These are phyloP conservation scores for Fraxinus albicans DNA, from an alignment of 305 asterid genomes.

Conservation along the genomic window DNA sequence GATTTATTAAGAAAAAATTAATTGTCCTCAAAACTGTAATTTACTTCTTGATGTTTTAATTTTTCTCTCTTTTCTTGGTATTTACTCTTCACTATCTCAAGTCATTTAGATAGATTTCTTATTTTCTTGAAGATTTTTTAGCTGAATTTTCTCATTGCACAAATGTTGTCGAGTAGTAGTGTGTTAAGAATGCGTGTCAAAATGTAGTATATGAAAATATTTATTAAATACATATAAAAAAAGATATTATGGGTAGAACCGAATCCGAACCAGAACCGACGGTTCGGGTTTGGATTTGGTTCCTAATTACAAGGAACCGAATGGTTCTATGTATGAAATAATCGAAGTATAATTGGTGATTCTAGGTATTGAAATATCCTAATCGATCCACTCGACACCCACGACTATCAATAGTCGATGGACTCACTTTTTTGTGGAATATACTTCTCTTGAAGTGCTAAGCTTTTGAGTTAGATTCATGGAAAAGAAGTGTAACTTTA, in stretches of 20 bases:
- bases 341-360: background rate
- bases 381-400: background rate
- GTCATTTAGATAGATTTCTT: background rate
- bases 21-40: background rate
- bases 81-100: background rate
- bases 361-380: background rate
- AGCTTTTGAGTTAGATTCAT: constrained; percentile 5
- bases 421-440: background rate
- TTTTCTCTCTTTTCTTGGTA: background rate
- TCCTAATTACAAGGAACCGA: background rate
- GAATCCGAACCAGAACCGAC: background rate
- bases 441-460: background rate
- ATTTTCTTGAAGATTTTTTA: background rate
- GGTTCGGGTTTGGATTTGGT: background rate
- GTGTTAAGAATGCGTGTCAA: too few species aligned
- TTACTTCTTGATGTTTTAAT: background rate
- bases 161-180: background rate
- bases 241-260: background rate
- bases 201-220: background rate
- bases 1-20: background rate
- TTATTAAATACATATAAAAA: too few species aligned
- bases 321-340: background rate
- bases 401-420: background rate
- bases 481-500: background rate
- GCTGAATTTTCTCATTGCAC: background rate